phyloP scores from a whole-genome alignment of 139 green algal genomes.

The Ettlia oleoabundans region DNA sequence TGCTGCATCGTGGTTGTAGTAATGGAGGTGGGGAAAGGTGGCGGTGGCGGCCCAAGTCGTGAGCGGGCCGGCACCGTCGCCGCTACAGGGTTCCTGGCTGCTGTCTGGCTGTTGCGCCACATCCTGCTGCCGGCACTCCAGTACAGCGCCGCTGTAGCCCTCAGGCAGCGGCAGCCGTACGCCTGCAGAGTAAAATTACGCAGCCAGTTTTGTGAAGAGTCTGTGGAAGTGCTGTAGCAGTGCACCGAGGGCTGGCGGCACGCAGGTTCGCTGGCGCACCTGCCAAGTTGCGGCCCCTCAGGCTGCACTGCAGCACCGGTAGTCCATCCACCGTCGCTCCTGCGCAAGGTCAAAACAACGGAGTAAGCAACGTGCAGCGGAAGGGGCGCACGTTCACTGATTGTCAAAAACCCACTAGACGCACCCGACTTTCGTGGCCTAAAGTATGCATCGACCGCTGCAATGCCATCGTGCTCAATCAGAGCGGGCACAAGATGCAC shows the following conservation, averaged over 20 bases:
- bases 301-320: constrained; percentile 21
- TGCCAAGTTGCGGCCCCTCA: constrained; percentile 18
- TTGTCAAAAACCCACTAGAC: too few species aligned
- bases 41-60: constrained; percentile 13
- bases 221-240: too few species aligned
- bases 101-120: neutral
- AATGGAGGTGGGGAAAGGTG: constrained; percentile 26
- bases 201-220: too few species aligned
- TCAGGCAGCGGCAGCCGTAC: constrained; percentile 40
- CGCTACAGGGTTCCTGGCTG: neutral
- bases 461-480: constrained; percentile 34
- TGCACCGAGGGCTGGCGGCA: neutral
- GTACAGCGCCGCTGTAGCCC: constrained; percentile 40
- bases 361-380: too few species aligned
- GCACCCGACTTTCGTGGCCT: constrained; percentile 17
- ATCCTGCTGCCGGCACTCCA: constrained; percentile 14
- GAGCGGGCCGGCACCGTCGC: neutral
- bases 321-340: constrained; percentile 17
- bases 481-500: constrained; percentile 35
- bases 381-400: too few species aligned
- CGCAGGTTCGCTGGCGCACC: too few species aligned
- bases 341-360: constrained; percentile 4
- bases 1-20: constrained; percentile 50
- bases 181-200: too few species aligned
- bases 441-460: constrained; percentile 32